Percentiles rank a stretch among this genome's conserved stretches.
Evolutionary conservation across 306 rosid species (phyloP).

Genomic region (apple (Malus domestica)): DNA sequence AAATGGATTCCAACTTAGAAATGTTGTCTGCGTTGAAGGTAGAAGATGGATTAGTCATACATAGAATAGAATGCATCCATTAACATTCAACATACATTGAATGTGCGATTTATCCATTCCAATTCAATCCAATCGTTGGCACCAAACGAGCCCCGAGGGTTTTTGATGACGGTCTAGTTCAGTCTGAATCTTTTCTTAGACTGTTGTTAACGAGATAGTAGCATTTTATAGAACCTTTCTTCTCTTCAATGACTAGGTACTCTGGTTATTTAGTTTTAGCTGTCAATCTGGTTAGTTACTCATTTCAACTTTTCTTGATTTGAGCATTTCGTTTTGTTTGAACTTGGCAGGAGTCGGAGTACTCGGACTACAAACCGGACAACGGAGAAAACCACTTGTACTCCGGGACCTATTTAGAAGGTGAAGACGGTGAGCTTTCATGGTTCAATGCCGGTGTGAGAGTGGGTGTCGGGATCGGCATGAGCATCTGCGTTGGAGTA

Average conservation of each 20-base stretch:
- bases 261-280: too few species aligned
- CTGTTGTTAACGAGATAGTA: too few species aligned
- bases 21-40: too few species aligned
- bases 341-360: slow-evolving; percentile 18
- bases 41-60: too few species aligned
- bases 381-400: slow-evolving; percentile 35
- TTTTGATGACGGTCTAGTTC: too few species aligned
- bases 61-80: too few species aligned
- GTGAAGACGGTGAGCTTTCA: slow-evolving; percentile 77
- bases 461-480: slow-evolving; percentile 76
- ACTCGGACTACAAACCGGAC: slow-evolving; percentile 28
- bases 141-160: too few species aligned
- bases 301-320: neutral
- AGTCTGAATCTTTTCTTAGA: too few species aligned
- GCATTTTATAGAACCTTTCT: too few species aligned
- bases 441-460: slow-evolving; percentile 85
- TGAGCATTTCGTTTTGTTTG: neutral
- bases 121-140: too few species aligned
- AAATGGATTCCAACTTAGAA: neutral
- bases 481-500: slow-evolving; percentile 72
- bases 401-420: slow-evolving; percentile 42
- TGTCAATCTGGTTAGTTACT: neutral
- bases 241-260: too few species aligned
- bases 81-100: too few species aligned
- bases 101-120: neutral